Evolutionary conservation across 176 grass and related monocot genomes (phyloP), one percentile per base, ranked within the genome.

Genomic region (Oryza australiensis): DNA sequence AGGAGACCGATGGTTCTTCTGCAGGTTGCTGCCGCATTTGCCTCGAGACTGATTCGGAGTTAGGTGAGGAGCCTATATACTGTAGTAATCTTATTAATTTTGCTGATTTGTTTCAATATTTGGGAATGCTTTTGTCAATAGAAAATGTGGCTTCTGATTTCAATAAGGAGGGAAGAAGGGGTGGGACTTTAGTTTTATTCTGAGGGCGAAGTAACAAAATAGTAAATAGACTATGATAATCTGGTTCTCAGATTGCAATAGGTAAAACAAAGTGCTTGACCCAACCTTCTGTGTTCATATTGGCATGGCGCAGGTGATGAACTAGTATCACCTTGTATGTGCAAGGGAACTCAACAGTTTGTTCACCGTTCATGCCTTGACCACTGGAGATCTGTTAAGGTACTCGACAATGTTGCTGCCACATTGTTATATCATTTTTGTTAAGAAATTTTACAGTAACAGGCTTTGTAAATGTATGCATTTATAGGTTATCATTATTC

Each of bases 281-380:
- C 69, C 23, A 62, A 82, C 67, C 12, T 26, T 82, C 3, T 72
- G 2, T 38, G 3, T 18, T 55, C 46, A 43, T 45, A 27, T 79
- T 32, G 5, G 2, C 82, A 71, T 73, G 35, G 16, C 88, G 73
- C 40, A 99, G 96, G 91, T 83, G 96, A 99, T 90, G 93, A 99
- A 20, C 85, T 99, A 32, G 95, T 99, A 88, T 99, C 96, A 77
- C 96, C 96, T 53, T 99, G 96, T 87, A 86, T 94, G 91, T 99
- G 96, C 74, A 99, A 99, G 81, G 96, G 96, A 76, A 99, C 96
- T 73, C 96, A 99, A 65, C 96, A 99, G 48, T 95, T 99, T 88
- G 93, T 99, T 82, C 93, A 99, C 38, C 87, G 96, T 38, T 95
- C 96, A 77, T 99, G 96, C 84, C 96, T 99, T n/a, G 93, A 99